Base-by-base conservation (phyloP, 75 land plant species). In the Larix kaempferi region DNA sequence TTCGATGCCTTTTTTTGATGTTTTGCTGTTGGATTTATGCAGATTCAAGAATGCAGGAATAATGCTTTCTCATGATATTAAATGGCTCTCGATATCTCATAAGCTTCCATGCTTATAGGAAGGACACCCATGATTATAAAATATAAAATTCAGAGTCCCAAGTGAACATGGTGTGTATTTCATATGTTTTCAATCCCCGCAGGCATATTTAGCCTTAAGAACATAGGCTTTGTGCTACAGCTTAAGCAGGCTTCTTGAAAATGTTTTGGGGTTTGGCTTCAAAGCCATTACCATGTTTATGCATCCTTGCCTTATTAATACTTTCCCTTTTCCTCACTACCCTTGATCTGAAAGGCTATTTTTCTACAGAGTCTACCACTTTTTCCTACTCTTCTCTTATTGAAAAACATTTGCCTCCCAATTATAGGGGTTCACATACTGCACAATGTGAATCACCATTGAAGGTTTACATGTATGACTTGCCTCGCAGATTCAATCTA, bases 401-500 rank as follows among this genome's bases (percentile, higher is more conserved):
- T 39, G 41, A 69, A 41, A 54, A 69, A 49, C 41, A 41, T 7
- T 10, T 54, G n/a, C 73, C n/a, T 69, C 73, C 73, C 14, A 41
- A 41, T 41, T 21, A 41, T 41, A 8, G 23, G 52, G 4, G 22
- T 35, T 69, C 73, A 29, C n/a, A 69, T 39, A 8, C 23, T 39
- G 73, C 10, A 21, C 39, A 41, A n/a, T 69, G 73, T 41, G 73
- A 41, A 41, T 69, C 41, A 44, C 89, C 87, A 19, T 82, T 89
- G 52, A 75, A 77, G 63, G 93, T 92, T 67, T 94, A 80, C 90
- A 90, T 94, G 94, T 94, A 94, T 74, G 90, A 95, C 59, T 80
- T 93, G 52, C 98, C 95, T 23, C 89, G 95, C 25, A 85, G 83
- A 57, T 95, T 83, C 84, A 83, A 94, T 74, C 69, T 95, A 73